phyloP scores from a whole-genome alignment of 352 stramenopile species.

The Phytophthora lateralis region DNA sequence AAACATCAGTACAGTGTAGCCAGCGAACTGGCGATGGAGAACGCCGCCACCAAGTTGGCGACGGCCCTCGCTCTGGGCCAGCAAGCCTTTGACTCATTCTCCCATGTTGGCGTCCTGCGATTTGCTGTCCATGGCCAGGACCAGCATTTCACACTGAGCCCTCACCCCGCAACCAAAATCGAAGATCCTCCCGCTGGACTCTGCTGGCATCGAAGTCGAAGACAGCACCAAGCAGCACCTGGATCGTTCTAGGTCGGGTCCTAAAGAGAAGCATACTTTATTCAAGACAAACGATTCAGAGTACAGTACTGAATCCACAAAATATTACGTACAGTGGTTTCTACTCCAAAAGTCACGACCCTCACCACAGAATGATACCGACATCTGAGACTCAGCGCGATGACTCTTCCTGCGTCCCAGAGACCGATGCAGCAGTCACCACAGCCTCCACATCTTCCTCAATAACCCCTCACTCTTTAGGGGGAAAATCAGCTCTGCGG shows the following conservation, averaged over 20 bases:
- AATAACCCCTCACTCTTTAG: not conserved
- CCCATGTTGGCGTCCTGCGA: slow-evolving; percentile 1
- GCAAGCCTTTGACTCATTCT: slow-evolving; percentile 21
- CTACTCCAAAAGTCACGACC: not conserved
- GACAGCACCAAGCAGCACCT: slow-evolving; percentile 6
- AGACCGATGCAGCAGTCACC: slow-evolving; percentile 6
- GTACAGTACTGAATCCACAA: slow-evolving; percentile 6
- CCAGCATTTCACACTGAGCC: not conserved
- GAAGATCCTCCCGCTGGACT: slow-evolving; percentile 7
- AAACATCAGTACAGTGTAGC: slow-evolving; percentile 11
- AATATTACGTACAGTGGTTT: slow-evolving; percentile 2
- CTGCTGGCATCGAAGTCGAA: not conserved
- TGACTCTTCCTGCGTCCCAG: not conserved
- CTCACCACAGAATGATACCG: slow-evolving; percentile 10
- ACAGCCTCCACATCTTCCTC: slow-evolving; percentile 1
- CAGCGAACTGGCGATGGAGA: slow-evolving; percentile 4
- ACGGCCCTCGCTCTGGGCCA: not conserved
- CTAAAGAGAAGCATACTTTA: slow-evolving; percentile 17
- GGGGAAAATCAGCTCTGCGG: slow-evolving; percentile 12
- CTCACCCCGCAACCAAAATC: slow-evolving; percentile 7
- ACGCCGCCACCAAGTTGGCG: not conserved
- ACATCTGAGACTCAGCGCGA: slow-evolving; percentile 15
- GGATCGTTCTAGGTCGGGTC: not conserved
- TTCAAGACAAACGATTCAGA: slow-evolving; percentile 23
- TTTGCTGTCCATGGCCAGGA: slow-evolving; percentile 8